Conservation (phyloP, 2,329 filamentous ascomycete genomes). For the Microcyclosporella mali region DNA sequence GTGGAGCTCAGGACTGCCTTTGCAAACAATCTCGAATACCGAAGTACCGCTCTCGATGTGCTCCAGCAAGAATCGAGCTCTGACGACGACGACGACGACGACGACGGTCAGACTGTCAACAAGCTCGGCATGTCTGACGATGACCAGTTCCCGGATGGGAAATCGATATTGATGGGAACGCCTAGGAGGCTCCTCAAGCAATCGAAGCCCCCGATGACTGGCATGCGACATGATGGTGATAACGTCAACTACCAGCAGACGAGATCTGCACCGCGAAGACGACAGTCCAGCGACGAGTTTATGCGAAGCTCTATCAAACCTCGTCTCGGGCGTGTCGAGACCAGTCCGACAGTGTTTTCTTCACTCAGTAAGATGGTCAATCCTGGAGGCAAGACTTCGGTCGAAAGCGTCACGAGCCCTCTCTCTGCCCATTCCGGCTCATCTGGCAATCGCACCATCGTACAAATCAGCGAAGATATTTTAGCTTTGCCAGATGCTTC, state of each 20-base stretch:
- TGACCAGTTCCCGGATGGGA: constrained; percentile 30
- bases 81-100: constrained; percentile 4
- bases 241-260: constrained; percentile 13
- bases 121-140: constrained; percentile 19
- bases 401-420: constrained; percentile 18
- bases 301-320: constrained; percentile 21
- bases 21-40: constrained; percentile 18
- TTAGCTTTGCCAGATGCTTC: constrained; percentile 11
- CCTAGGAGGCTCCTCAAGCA: constrained; percentile 32
- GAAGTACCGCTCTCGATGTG: constrained; percentile 11
- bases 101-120: constrained; percentile 16
- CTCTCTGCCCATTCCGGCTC: constrained; percentile 22
- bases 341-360: constrained; percentile 22
- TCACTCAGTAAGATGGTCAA: constrained; percentile 12
- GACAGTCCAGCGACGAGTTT: constrained; percentile 24
- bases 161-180: constrained; percentile 30
- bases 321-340: constrained; percentile 24
- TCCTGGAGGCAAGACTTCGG: constrained; percentile 12
- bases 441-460: constrained; percentile 23
- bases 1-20: constrained; percentile 26
- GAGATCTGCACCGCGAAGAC: constrained; percentile 11
- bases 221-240: constrained; percentile 21
- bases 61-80: constrained; percentile 11
- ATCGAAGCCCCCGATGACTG: constrained; percentile 14
- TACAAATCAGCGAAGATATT: constrained; percentile 12